These are phyloP conservation scores for Mortierella sp. DNA, from an alignment of 371 early-diverging fungal genomes.

Conservation along the genomic window DNA sequence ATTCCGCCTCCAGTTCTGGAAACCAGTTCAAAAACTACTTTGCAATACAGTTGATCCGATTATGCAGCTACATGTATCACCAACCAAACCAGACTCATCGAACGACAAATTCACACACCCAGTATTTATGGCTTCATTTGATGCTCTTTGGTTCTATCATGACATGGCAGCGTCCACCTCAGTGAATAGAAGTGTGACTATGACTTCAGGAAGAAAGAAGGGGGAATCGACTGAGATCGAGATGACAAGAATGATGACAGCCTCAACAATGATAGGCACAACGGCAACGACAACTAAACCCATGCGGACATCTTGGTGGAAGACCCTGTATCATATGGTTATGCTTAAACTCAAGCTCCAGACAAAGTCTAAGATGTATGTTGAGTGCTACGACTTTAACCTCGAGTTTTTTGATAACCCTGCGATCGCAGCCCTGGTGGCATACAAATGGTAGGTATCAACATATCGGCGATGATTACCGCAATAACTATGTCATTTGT, in stretches of 20 bases:
- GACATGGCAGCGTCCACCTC: background rate
- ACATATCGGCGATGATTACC: no score
- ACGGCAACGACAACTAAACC: background rate
- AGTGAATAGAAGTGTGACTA: background rate
- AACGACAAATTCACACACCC: no score
- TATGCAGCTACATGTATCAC: slow-evolving; percentile 3
- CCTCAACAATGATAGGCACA: background rate
- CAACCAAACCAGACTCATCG: background rate
- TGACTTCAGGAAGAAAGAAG: background rate
- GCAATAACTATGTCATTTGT: no score
- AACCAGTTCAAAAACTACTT: background rate
- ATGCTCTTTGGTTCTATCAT: no score
- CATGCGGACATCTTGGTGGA: background rate
- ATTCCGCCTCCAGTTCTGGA: background rate
- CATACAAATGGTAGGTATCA: slow-evolving; percentile 38
- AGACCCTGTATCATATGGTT: background rate
- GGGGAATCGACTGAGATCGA: background rate
- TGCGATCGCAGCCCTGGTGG: slow-evolving; percentile 21
- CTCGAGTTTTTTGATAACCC: slow-evolving; percentile 35
- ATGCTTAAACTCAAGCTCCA: background rate
- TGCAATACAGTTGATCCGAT: background rate
- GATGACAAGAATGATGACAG: background rate
- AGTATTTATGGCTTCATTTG: no score
- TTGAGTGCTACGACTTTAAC: slow-evolving; percentile 13
- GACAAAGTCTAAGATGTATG: background rate